phyloP scores from a whole-genome alignment of 2,329 filamentous ascomycete genomes.

The Graphium sp. region DNA sequence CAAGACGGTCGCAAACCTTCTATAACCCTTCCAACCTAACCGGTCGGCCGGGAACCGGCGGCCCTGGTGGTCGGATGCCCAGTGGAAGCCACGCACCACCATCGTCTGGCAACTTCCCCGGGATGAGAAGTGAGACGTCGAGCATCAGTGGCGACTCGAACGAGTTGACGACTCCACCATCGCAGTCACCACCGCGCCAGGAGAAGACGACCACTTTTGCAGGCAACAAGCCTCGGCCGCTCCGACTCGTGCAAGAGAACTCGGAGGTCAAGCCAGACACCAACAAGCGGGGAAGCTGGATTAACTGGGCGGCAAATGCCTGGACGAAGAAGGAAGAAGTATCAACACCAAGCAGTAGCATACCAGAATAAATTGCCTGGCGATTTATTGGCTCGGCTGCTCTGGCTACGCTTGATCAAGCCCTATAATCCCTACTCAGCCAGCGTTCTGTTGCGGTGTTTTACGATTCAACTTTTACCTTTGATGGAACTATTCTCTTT shows the following conservation, averaged over 20 bases:
- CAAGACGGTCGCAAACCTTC: constrained; percentile 46
- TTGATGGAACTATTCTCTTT: too few species aligned
- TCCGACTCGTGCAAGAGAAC: constrained; percentile 76
- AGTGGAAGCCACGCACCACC: constrained; percentile 23
- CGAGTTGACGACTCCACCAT: constrained; percentile 24
- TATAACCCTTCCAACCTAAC: constrained; percentile 33
- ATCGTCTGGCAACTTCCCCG: constrained; percentile 49
- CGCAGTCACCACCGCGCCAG: constrained; percentile 34
- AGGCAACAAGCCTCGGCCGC: constrained; percentile 61
- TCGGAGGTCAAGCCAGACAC: constrained; percentile 26
- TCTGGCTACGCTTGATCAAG: too few species aligned
- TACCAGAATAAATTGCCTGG: too few species aligned
- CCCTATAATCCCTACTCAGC: too few species aligned
- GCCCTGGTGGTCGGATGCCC: constrained; percentile 32
- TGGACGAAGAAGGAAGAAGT: constrained; percentile 34
- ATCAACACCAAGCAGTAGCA: too few species aligned
- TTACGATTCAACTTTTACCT: too few species aligned
- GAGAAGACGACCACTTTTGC: constrained; percentile 42
- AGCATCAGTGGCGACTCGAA: constrained; percentile 54
- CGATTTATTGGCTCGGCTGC: too few species aligned
- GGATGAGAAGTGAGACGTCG: constrained; percentile 48
- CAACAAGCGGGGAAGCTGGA: constrained; percentile 48
- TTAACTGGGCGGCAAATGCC: constrained; percentile 34
- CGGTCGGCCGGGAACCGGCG: constrained; percentile 26
- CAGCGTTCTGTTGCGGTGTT: too few species aligned